phyloP scores from a whole-genome alignment of 1,284 basidiomycete genomes.

The Athelia psychrophila region DNA sequence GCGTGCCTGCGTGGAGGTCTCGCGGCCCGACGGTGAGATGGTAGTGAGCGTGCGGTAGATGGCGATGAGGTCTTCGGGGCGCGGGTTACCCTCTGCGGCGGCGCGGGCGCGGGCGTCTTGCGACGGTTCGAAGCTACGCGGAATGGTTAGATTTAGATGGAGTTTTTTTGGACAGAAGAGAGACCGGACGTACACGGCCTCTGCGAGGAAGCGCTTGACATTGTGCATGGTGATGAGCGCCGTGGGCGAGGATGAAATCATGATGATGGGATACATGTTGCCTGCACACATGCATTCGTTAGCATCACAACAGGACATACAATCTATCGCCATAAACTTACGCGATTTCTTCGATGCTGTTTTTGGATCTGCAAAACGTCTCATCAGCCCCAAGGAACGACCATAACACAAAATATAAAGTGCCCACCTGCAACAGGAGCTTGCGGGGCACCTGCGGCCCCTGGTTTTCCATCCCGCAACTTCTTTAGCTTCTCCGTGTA shows the following conservation, averaged over 20 bases:
- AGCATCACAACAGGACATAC: neutral
- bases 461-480: slow-evolving; percentile 59
- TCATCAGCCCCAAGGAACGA: neutral
- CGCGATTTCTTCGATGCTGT: slow-evolving; percentile 59
- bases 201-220: slow-evolving; percentile 90
- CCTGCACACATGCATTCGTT: slow-evolving; percentile 32
- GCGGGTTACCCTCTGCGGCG: slow-evolving; percentile 67
- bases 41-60: slow-evolving; percentile 76
- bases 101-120: slow-evolving; percentile 70
- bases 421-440: slow-evolving; percentile 33
- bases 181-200: slow-evolving; percentile 76
- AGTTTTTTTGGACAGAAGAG: neutral
- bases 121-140: slow-evolving; percentile 72
- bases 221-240: slow-evolving; percentile 98
- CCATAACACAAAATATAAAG: slow-evolving; percentile 1
- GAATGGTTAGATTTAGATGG: neutral
- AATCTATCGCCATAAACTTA: slow-evolving; percentile 30
- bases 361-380: slow-evolving; percentile 40
- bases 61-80: slow-evolving; percentile 81
- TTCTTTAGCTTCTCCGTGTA: slow-evolving; percentile 78
- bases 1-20: slow-evolving; percentile 38
- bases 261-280: slow-evolving; percentile 87
- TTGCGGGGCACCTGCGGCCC: slow-evolving; percentile 32
- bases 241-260: slow-evolving; percentile 95
- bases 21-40: slow-evolving; percentile 51